Evolutionary conservation across 2,329 filamentous ascomycete species (phyloP).

Genomic region (Nannizziopsis barbatae): DNA sequence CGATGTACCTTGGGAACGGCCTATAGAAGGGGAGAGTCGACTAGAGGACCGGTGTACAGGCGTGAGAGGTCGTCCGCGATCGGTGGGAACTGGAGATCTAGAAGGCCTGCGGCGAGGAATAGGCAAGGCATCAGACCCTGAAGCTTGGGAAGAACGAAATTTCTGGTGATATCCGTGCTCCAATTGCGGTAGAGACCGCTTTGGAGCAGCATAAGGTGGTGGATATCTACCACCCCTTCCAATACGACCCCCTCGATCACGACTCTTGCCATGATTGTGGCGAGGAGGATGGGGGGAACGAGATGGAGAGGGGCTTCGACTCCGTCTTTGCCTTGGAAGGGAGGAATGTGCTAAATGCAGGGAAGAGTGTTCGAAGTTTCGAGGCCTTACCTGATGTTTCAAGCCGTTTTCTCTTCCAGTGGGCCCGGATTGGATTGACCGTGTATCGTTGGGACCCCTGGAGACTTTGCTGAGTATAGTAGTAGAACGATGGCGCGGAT

Average conservation of each 20-base stretch:
- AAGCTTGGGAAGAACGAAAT: constrained; percentile 18
- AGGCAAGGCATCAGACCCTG: constrained; percentile 20
- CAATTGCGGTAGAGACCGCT: constrained; percentile 25
- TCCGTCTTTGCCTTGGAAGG: constrained; percentile 31
- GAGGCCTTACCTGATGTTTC: constrained; percentile 18
- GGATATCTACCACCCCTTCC: constrained; percentile 29
- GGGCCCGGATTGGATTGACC: constrained; percentile 15
- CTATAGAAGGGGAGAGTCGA: constrained; percentile 21
- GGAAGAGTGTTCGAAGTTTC: constrained; percentile 22
- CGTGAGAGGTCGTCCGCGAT: constrained; percentile 6
- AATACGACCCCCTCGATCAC: constrained; percentile 30
- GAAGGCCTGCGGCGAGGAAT: constrained; percentile 22
- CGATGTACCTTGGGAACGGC: constrained; percentile 24
- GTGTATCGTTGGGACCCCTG: constrained; percentile 19
- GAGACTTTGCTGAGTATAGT: constrained; percentile 14
- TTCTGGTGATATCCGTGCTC: constrained; percentile 24
- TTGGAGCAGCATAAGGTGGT: constrained; percentile 25
- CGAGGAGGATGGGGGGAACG: constrained; percentile 22
- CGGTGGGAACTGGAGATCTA: constrained; percentile 22
- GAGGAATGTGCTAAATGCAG: constrained; percentile 14
- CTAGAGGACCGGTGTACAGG: constrained; percentile 1
- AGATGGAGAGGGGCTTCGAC: constrained; percentile 32
- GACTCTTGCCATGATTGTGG: constrained; percentile 24
- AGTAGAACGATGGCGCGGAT: constrained; percentile 16
- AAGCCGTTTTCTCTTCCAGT: constrained; percentile 18